Evolutionary conservation across 352 stramenopile species (phyloP), one percentile per base, ranked within the genome.

Genomic region (Phytophthora cactorum): DNA sequence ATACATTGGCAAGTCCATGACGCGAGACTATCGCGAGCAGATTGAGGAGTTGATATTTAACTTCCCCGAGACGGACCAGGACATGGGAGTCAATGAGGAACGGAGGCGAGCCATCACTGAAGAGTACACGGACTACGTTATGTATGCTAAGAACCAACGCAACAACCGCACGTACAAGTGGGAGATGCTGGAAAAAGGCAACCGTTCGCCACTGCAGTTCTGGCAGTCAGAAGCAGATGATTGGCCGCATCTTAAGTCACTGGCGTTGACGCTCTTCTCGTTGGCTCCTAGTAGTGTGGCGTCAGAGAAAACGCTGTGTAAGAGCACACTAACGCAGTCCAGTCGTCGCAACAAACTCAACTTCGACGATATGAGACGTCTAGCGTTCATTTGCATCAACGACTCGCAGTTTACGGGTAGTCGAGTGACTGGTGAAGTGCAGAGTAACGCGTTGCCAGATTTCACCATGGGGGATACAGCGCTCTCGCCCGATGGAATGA

Each of bases 11-110:
- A 92, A 92, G 60, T 91, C 86, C 8, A 91, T 94, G 84, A 88
- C 86, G 38, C 76, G 83, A 39, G 83, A 93, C 11, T 92, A 95
- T 64, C 81, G 86, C 15, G 86, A 95, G 50, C 81, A 92, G 63
- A 95, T 95, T 61, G 86, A 95, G 51, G 86, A 93, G 49, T 36
- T 92, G 14, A 92, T 95, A 39, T 93, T 93, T 59, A 91, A 86
- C 44, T 92, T 91, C 38, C 84, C 86, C 0, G 83, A 92, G 54
- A 86, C 79, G 2, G 84, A 93, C 36, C 60, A 78, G 8, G 83
- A 92, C 45, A 73, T 91, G 36, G 75, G 78, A 4, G 46, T 91
- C 9, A 89, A 87, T 51, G 81, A 93, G 61, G 79, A 92, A 28
- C 82, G 84, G 17, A 91, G 83, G 52, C 75, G 78, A 63, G 82